Evolutionary conservation across 2,329 filamentous ascomycete genomes (phyloP), one percentile per base, ranked within the genome.

Genomic region (Neocucurbitaria cava): DNA sequence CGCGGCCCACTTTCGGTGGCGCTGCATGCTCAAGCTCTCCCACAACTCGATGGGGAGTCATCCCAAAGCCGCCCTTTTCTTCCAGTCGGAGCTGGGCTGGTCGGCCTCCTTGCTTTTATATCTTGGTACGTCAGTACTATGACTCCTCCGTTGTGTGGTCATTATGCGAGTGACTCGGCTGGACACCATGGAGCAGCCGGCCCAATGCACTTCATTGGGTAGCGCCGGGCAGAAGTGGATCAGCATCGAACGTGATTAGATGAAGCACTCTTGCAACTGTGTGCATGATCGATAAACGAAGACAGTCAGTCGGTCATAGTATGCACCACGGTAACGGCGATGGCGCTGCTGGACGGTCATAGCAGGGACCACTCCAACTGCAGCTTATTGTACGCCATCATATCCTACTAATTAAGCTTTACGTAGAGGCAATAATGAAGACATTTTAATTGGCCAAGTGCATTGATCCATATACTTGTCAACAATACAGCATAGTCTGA

Each of bases 171-270:
- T 39, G 26, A 38, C 41, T 47, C 21, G 15, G 18, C 42, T 40
- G 40, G 35, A n/a, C 24, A 46, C 40, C 28, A 33, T 24, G 20
- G 40, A 24, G 39, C 55, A 21, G 46, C n/a, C 58, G 50, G 58
- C 55, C 58, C 50, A 57, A 59, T 40, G 51, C 48, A 59, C 54
- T 44, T 50, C 47, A 61, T 59, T 63, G 59, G 59, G 58, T 58
- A 52, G 51, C 49, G 55, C 52, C 41, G 52, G 40, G 41, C 36
- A 30, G 48, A 30, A 28, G 52, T 52, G 57, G 46, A 52, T 38
- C 47, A 47, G 41, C 18, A 8, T 7, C 24, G n/a, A 28, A 18
- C 21, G 30, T 30, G 24, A 43, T 43, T 30, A 24, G n/a, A 40
- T 8, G 5, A 40, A 40, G 5, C 11, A 40, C 21, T 4, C 21